Percentiles rank a stretch among this genome's conserved stretches.
Evolutionary conservation across 805 yeast genomes (phyloP).

Genomic region (Yamadazyma phyllophila): DNA sequence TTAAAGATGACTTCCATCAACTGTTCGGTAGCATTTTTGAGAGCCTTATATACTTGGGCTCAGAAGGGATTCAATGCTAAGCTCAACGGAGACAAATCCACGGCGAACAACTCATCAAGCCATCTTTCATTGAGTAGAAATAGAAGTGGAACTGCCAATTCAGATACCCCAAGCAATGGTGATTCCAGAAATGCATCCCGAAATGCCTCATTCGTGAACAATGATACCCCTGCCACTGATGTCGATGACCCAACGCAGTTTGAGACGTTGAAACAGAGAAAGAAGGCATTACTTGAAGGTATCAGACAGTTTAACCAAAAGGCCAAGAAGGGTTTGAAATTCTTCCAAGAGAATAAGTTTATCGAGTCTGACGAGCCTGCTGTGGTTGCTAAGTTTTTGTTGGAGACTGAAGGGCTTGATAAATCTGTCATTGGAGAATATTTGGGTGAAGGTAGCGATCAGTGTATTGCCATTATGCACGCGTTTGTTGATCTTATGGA

Average conservation of each 20-base stretch:
- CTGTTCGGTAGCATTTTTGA: slow-evolving; percentile 75
- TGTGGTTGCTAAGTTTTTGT: slow-evolving; percentile 71
- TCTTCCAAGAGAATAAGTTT: slow-evolving; percentile 61
- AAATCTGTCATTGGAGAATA: slow-evolving; percentile 86
- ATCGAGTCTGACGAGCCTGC: slow-evolving; percentile 58
- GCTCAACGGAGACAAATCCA: neutral
- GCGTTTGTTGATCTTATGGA: slow-evolving; percentile 88
- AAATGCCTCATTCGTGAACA: slow-evolving; percentile 19
- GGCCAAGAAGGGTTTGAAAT: slow-evolving; percentile 75
- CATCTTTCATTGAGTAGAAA: slow-evolving; percentile 5
- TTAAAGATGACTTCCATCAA: slow-evolving; percentile 78
- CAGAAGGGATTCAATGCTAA: slow-evolving; percentile 46
- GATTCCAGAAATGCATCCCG: slow-evolving; percentile 26
- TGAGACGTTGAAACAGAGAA: slow-evolving; percentile 78
- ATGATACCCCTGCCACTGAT: slow-evolving; percentile 27
- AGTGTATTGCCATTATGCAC: slow-evolving; percentile 82
- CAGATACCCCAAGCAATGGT: slow-evolving; percentile 23
- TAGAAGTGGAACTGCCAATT: slow-evolving; percentile 30
- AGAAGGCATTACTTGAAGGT: slow-evolving; percentile 77
- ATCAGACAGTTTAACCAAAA: slow-evolving; percentile 77
- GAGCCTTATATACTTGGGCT: slow-evolving; percentile 85
- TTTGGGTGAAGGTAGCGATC: slow-evolving; percentile 83
- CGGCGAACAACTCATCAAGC: slow-evolving; percentile 1
- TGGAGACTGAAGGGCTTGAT: slow-evolving; percentile 72
- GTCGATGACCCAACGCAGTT: slow-evolving; percentile 79